These are phyloP conservation scores for Ceratocystis harringtonii DNA, from an alignment of 2,329 filamentous ascomycete genomes.

Conservation along the genomic window DNA sequence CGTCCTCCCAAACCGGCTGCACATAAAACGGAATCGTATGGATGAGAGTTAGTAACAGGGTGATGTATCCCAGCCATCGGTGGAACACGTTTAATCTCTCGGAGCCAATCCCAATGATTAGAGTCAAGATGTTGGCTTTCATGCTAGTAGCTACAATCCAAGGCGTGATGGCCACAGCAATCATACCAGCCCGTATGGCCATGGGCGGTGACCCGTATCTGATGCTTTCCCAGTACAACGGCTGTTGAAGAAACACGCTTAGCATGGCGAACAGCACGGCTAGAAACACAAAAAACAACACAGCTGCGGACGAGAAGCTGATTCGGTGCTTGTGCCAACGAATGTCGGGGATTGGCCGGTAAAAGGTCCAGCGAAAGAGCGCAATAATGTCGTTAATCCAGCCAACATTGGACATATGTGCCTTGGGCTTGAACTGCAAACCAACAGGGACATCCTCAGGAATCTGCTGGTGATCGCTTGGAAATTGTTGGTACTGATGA, in stretches of 20 bases:
- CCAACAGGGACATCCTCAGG: background rate
- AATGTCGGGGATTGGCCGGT: conserved; percentile 66
- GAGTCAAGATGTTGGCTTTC: conserved; percentile 74
- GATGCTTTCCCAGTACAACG: conserved; percentile 80
- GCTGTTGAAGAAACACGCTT: conserved; percentile 76
- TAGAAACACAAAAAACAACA: conserved; percentile 51
- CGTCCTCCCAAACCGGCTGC: conserved; percentile 71
- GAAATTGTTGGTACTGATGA: background rate
- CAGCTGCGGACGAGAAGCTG: conserved; percentile 66
- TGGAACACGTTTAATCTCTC: conserved; percentile 88
- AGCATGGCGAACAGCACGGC: conserved; percentile 59
- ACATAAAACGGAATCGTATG: conserved; percentile 84
- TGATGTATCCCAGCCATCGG: conserved; percentile 80
- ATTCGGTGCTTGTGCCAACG: conserved; percentile 52
- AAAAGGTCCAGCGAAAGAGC: conserved; percentile 78
- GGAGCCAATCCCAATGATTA: conserved; percentile 79
- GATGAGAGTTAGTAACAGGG: conserved; percentile 64
- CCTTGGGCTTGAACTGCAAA: conserved; percentile 46
- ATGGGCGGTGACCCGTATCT: conserved; percentile 74
- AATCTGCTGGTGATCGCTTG: background rate
- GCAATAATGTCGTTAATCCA: conserved; percentile 66
- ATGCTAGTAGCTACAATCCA: conserved; percentile 85
- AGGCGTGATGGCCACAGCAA: conserved; percentile 77
- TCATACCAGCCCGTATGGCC: conserved; percentile 78
- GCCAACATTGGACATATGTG: conserved; percentile 60